phyloP scores from a whole-genome alignment of 2,329 filamentous ascomycete species.

The Talaromyces atroroseus region DNA sequence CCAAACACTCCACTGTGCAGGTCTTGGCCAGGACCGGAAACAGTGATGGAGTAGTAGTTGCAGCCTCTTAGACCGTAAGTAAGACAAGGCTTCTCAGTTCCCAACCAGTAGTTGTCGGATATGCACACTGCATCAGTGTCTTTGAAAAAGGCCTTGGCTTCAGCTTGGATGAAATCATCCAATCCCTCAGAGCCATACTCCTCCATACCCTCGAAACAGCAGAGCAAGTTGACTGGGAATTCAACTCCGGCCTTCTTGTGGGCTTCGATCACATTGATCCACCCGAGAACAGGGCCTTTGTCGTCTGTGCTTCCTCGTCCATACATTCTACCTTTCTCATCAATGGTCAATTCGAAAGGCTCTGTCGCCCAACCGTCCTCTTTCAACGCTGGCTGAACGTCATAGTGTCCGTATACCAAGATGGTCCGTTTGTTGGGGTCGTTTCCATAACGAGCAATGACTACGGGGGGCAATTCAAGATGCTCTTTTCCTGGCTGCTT shows the following conservation, averaged over 20 bases:
- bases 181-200: constrained; percentile 96
- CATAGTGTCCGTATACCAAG: constrained; percentile 96
- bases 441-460: constrained; percentile 86
- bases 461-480: constrained; percentile 85
- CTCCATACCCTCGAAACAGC: constrained; percentile 99
- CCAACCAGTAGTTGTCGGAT: constrained; percentile 99
- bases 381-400: constrained; percentile 90
- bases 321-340: constrained; percentile 91
- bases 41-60: constrained; percentile 93
- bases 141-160: constrained; percentile 91
- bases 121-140: constrained; percentile 96
- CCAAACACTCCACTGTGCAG: constrained; percentile 96
- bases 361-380: constrained; percentile 95
- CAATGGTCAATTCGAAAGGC: constrained; percentile 81
- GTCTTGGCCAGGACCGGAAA: constrained; percentile 87
- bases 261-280: constrained; percentile 96
- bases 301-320: constrained; percentile 94
- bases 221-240: constrained; percentile 94
- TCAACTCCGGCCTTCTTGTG: constrained; percentile 93
- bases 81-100: constrained; percentile 95
- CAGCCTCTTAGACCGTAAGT: constrained; percentile 95
- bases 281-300: constrained; percentile 94
- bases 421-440: constrained; percentile 92
- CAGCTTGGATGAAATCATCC: constrained; percentile 86
- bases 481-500: constrained; percentile 88